Evolutionary conservation across 805 yeast species (phyloP).

Genomic region (Myxozyma mucilagina): DNA sequence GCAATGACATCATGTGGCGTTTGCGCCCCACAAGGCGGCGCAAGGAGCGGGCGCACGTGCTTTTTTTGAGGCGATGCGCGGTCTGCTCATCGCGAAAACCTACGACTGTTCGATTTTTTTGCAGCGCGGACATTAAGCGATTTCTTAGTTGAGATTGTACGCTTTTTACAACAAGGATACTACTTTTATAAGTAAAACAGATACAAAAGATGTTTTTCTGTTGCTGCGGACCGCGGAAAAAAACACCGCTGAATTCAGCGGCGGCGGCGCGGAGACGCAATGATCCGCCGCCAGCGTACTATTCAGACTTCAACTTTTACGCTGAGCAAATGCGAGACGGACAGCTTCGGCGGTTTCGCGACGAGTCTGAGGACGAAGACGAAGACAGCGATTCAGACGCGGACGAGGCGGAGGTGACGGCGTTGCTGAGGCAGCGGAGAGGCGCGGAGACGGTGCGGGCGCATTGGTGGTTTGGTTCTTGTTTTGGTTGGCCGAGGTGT

Average conservation of each 20-base stretch:
- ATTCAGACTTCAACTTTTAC: conserved; percentile 22
- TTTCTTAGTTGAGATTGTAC: too few species aligned
- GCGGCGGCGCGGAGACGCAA: not conserved
- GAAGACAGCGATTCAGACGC: conserved; percentile 7
- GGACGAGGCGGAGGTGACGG: conserved; percentile 3
- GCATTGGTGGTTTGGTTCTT: not conserved
- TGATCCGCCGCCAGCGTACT: conserved; percentile 23
- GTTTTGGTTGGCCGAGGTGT: not conserved
- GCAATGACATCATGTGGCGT: conserved; percentile 6
- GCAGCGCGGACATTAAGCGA: not conserved
- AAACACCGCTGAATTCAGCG: too few species aligned
- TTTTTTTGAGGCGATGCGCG: not conserved
- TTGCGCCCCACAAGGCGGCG: not conserved
- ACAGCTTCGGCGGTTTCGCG: not conserved
- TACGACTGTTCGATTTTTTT: too few species aligned
- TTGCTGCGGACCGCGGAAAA: conserved; percentile 8
- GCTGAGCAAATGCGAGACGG: conserved; percentile 26
- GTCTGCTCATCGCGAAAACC: too few species aligned
- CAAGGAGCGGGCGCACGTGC: not conserved
- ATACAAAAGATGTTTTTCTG: not conserved
- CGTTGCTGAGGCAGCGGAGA: conserved; percentile 4
- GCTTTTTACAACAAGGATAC: too few species aligned
- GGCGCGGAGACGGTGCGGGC: not conserved
- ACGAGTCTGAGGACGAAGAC: conserved; percentile 5
- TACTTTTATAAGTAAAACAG: not conserved